Evolutionary conservation across 2,329 filamentous ascomycete genomes (phyloP).

Genomic region (Alternaria sp.): DNA sequence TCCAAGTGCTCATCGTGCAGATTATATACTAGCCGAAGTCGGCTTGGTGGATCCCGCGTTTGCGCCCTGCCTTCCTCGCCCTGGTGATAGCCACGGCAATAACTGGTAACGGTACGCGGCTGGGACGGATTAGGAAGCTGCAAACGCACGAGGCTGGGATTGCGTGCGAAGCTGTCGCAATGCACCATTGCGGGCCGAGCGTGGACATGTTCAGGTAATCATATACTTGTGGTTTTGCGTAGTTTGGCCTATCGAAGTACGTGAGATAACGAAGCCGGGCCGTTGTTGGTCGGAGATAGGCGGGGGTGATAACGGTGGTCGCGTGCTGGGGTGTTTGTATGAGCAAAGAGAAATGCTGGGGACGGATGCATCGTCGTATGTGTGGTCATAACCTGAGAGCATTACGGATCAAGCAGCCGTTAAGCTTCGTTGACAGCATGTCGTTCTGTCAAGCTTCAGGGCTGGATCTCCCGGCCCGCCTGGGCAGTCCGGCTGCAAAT

Average conservation of each 20-base stretch:
- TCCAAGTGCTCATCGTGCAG: conserved; percentile 9
- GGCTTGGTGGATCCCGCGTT: conserved; percentile 1
- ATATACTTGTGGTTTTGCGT: background rate
- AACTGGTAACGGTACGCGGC: conserved; percentile 4
- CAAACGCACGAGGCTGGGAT: background rate
- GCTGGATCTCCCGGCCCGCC: background rate
- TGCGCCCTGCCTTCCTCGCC: background rate
- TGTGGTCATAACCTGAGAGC: background rate
- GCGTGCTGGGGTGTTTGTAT: background rate
- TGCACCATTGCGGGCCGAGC: conserved; percentile 4
- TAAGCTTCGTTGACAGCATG: background rate
- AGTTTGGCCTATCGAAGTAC: background rate
- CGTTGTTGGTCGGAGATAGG: background rate
- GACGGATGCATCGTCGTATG: background rate
- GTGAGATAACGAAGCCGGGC: conserved; percentile 8
- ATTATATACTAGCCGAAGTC: conserved; percentile 16
- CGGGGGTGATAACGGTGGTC: background rate
- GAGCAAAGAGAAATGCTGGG: background rate
- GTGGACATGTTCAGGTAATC: background rate
- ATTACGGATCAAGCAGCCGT: background rate
- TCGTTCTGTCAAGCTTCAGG: background rate
- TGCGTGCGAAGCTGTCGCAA: conserved; percentile 1
- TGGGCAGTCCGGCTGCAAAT: background rate
- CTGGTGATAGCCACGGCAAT: conserved; percentile 3
- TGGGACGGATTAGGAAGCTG: conserved; percentile 11